Evolutionary conservation across 345 rosid species (phyloP).

Genomic region (Arabis hirsuta): DNA sequence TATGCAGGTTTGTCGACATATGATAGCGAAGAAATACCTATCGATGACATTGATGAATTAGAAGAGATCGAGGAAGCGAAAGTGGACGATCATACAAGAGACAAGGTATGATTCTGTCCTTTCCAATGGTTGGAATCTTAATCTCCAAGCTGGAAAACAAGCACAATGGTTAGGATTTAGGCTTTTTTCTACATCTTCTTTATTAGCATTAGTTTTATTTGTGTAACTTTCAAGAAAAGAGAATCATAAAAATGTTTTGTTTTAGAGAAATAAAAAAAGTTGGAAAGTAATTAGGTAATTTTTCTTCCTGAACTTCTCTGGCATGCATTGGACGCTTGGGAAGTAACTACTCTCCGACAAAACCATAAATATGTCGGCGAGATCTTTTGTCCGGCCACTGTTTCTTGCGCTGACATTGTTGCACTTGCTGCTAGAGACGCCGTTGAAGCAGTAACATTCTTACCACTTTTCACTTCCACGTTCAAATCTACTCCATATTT

Average conservation of each 20-base stretch:
- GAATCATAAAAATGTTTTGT: neutral
- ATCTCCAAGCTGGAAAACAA: conserved; percentile 12
- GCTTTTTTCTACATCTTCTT: neutral
- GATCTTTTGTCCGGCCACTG: conserved; percentile 63
- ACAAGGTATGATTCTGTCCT: conserved; percentile 25
- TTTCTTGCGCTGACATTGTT: conserved; percentile 73
- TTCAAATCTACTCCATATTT: neutral
- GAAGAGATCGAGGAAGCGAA: conserved; percentile 57
- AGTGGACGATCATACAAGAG: conserved; percentile 38
- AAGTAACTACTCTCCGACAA: conserved; percentile 16
- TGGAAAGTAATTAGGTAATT: neutral
- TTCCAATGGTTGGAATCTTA: neutral
- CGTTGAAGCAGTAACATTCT: conserved; percentile 56
- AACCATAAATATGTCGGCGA: conserved; percentile 45
- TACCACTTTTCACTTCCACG: neutral
- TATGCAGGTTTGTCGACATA: conserved; percentile 44
- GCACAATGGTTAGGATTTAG: neutral
- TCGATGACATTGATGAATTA: conserved; percentile 74
- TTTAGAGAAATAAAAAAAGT: neutral
- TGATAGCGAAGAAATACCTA: conserved; percentile 70
- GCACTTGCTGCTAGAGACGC: conserved; percentile 83
- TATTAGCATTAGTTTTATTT: neutral
- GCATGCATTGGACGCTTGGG: conserved; percentile 33
- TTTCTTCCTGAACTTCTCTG: conserved; percentile 19
- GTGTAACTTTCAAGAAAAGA: neutral